A percentile compares a stretch with the other conserved stretches of the same genome.
phyloP scores from a whole-genome alignment of 2,329 filamentous ascomycete species.

The Stemphylium vesicarium region DNA sequence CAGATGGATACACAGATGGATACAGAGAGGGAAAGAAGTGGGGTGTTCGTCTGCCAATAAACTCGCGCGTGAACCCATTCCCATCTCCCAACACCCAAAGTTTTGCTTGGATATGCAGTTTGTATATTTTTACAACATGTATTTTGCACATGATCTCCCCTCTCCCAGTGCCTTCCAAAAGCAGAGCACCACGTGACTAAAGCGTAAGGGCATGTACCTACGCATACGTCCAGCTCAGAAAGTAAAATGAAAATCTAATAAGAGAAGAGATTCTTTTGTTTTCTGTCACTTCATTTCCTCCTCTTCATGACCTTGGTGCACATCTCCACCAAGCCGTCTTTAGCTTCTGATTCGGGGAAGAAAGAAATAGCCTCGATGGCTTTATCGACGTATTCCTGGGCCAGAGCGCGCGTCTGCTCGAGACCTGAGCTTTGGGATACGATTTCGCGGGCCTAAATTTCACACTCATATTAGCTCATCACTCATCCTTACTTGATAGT shows the following conservation, averaged over 20 bases:
- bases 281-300: slow-evolving; percentile 72
- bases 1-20: no score
- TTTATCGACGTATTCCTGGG: slow-evolving; percentile 87
- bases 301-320: slow-evolving; percentile 89
- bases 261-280: background rate
- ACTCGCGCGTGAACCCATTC: no score
- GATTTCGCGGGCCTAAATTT: slow-evolving; percentile 76
- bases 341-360: slow-evolving; percentile 95
- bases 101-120: background rate
- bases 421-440: slow-evolving; percentile 85
- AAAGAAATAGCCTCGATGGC: slow-evolving; percentile 81
- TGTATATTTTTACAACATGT: background rate
- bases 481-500: background rate
- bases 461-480: no score
- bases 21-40: no score
- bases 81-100: no score
- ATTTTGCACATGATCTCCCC: background rate
- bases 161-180: no score
- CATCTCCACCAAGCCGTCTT: slow-evolving; percentile 90
- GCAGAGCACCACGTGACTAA: no score
- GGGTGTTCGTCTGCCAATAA: no score
- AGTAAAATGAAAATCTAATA: no score
- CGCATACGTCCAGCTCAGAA: no score
- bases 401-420: slow-evolving; percentile 87
- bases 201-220: no score